Percentiles rank a stretch among this genome's conserved stretches.
These are phyloP conservation scores for Penicillium atrosanguineum DNA, from an alignment of 495 filamentous ascomycete genomes.

Conservation along the genomic window DNA sequence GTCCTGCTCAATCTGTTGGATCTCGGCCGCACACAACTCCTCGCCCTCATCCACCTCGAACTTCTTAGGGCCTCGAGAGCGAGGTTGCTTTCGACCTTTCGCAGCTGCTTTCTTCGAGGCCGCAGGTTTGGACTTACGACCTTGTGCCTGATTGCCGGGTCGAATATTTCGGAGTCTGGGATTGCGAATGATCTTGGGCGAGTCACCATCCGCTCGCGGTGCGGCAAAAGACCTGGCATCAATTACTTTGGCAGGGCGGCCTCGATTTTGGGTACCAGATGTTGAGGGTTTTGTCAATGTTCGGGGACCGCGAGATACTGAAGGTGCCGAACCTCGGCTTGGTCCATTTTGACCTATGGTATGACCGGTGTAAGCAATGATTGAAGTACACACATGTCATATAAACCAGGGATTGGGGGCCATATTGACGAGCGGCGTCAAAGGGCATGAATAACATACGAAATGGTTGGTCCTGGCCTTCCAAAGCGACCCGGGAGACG, in stretches of 20 bases:
- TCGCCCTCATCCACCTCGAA: slow-evolving; percentile 27
- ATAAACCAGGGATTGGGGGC: not conserved
- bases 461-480: slow-evolving; percentile 19
- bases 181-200: slow-evolving; percentile 34
- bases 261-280: slow-evolving; percentile 15
- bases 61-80: slow-evolving; percentile 7
- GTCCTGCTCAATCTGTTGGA: slow-evolving; percentile 35
- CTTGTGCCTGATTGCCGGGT: slow-evolving; percentile 11
- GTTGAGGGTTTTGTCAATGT: slow-evolving; percentile 22
- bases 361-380: not conserved
- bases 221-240: slow-evolving; percentile 45
- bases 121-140: slow-evolving; percentile 21
- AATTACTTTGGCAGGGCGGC: slow-evolving; percentile 32
- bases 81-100: not conserved
- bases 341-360: not conserved
- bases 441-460: slow-evolving; percentile 21
- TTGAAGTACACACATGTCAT: not conserved
- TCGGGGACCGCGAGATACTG: slow-evolving; percentile 14
- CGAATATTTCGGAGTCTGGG: slow-evolving; percentile 27
- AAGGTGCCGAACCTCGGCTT: not conserved
- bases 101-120: slow-evolving; percentile 8
- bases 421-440: not conserved
- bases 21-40: slow-evolving; percentile 15
- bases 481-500: slow-evolving; percentile 17
- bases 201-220: slow-evolving; percentile 24